These are phyloP conservation scores for Aspergillus arachidicola DNA, from an alignment of 2,329 filamentous ascomycete genomes.

Conservation along the genomic window DNA sequence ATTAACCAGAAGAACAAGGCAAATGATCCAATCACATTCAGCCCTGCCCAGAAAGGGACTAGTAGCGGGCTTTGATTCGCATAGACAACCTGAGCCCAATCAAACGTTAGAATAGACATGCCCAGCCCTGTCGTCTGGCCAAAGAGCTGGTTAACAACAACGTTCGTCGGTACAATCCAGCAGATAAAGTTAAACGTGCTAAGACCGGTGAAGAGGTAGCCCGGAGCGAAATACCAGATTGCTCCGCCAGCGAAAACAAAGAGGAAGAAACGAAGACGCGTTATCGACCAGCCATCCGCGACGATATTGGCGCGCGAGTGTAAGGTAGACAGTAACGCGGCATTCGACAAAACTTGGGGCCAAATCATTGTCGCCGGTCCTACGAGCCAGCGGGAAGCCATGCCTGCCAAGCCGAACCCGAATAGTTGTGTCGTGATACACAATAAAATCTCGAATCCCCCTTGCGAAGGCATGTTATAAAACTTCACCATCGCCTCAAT, in stretches of 20 bases:
- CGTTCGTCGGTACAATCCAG: conserved; percentile 69
- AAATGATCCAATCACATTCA: conserved; percentile 49
- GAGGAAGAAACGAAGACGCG: conserved; percentile 41
- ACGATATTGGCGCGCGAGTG: conserved; percentile 36
- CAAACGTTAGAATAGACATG: conserved; percentile 71
- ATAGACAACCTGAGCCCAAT: conserved; percentile 73
- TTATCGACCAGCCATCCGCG: conserved; percentile 47
- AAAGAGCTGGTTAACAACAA: conserved; percentile 72
- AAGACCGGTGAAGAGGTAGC: conserved; percentile 68
- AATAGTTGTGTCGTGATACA: conserved; percentile 64
- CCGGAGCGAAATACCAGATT: conserved; percentile 53
- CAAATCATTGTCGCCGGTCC: conserved; percentile 66
- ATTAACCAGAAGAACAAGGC: conserved; percentile 49
- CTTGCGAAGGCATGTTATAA: conserved; percentile 60
- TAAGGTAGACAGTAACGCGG: conserved; percentile 48
- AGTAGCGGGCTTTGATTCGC: conserved; percentile 69
- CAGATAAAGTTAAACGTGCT: conserved; percentile 72
- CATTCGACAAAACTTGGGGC: conserved; percentile 59
- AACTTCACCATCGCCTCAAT: conserved; percentile 49
- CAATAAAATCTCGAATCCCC: conserved; percentile 62
- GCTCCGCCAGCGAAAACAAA: conserved; percentile 35
- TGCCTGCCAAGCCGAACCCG: conserved; percentile 65
- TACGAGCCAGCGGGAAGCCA: conserved; percentile 61
- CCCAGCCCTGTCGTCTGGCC: conserved; percentile 69
- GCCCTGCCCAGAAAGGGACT: conserved; percentile 57